These are phyloP conservation scores for Rhytidiadelphus loreus DNA, from an alignment of 225 moss, liverwort and hornwort species.

Conservation along the genomic window DNA sequence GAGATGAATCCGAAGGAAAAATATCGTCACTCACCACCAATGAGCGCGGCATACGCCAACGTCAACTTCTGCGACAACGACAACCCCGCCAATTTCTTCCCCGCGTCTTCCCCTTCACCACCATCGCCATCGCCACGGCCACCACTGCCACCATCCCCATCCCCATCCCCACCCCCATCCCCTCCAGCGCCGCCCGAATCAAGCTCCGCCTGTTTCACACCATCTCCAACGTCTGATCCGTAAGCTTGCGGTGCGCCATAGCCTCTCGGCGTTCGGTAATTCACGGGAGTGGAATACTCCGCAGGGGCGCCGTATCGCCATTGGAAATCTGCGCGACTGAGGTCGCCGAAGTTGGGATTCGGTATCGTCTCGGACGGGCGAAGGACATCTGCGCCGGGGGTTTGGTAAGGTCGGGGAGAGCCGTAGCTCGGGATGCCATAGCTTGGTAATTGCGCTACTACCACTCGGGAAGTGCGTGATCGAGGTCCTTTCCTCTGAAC, in stretches of 20 bases:
- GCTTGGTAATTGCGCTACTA: background rate
- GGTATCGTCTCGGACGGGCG: conserved; percentile 7
- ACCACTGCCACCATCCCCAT: conserved; percentile 1
- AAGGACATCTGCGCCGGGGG: background rate
- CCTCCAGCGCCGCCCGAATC: conserved; percentile 26
- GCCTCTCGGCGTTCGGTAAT: conserved; percentile 17
- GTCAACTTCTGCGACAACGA: conserved; percentile 84
- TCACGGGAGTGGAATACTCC: conserved; percentile 28
- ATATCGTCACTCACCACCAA: conserved; percentile 47
- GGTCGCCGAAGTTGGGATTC: conserved; percentile 16
- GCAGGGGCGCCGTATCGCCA: conserved; percentile 26
- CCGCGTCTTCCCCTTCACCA: background rate
- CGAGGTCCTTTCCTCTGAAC: background rate
- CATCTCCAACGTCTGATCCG: conserved; percentile 3
- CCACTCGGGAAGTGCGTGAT: background rate
- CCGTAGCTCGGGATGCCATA: conserved; percentile 33
- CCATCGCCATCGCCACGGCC: conserved; percentile 8
- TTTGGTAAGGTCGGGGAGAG: conserved; percentile 24
- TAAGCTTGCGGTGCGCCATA: conserved; percentile 31
- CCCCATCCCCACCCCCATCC: background rate
- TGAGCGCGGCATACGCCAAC: conserved; percentile 62
- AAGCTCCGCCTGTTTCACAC: conserved; percentile 24
- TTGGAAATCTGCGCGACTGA: background rate
- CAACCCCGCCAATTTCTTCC: conserved; percentile 23
- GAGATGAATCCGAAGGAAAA: background rate